Base-by-base conservation (phyloP, 345 rosid genomes). In the Abelmoschus esculentus region DNA sequence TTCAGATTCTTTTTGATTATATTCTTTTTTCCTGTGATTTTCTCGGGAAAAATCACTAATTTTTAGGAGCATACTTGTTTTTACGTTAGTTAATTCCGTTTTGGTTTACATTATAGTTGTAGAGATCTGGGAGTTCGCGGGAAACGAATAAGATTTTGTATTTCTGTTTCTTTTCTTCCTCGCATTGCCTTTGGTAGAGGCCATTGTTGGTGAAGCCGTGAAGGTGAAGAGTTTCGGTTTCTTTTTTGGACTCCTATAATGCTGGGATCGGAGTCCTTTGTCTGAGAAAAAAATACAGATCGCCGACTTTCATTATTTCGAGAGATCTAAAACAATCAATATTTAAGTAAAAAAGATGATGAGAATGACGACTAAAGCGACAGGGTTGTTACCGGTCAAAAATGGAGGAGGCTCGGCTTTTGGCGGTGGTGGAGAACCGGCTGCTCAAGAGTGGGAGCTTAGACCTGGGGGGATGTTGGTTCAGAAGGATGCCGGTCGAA, bases 401-500 rank as follows among this genome's bases (percentile, higher is more conserved):
- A 84, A 84, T 28, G 87, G 83, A 44, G 53, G 53, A 44, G 77
- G 83, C 72, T 74, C 87, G 56, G 77, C 66, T 47, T 77, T 76
- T 18, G 9, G 73, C 55, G 22, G 72, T 56, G 29, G 71, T 47
- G 15, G 50, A 5, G 93, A 86, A 75, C 59, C 87, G 29, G 86
- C 80, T 40, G 82, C 84, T n/a, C 75, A 81, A 28, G 96, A 88
- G 12, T 95, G 92, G 98, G 99, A 95, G 83, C 75, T 91, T 71
- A 82, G 99, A 71, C 99, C 99, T 17, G 98, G 99, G 6, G 99
- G 99, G 42, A 95, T 95, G 99, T 72, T 95, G 71, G 99, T 95
- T 10, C 99, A 95, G 83, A 95, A 90, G 73, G 92, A 88, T 61
- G 84, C 89, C 67, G 96, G 88, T 76, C 86, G 82, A 70, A 49